Conservation (phyloP, 495 filamentous ascomycete genomes). For the Xylaria grammica region DNA sequence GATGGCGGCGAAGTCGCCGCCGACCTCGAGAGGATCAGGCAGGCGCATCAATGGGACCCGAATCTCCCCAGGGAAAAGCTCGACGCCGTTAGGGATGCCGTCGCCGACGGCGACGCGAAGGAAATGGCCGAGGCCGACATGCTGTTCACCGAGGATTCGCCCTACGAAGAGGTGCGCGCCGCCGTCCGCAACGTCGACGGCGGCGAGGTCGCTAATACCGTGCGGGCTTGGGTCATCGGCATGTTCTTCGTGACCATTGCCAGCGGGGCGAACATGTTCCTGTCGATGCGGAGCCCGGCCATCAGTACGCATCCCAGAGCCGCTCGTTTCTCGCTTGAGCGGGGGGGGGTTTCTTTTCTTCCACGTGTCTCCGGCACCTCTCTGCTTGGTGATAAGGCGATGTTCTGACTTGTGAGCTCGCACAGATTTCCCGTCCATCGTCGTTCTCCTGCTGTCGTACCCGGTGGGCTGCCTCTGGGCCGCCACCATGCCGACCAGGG, state of each 20-base stretch:
- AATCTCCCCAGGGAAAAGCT: conserved; percentile 41
- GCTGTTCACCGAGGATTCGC: conserved; percentile 38
- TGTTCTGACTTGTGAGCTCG: neutral
- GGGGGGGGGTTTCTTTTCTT: neutral
- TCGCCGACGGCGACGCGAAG: conserved; percentile 42
- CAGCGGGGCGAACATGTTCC: conserved; percentile 63
- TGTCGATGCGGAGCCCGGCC: conserved; percentile 56
- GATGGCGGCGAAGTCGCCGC: conserved; percentile 30
- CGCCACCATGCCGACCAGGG: conserved; percentile 54
- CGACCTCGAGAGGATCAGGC: conserved; percentile 35
- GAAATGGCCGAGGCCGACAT: conserved; percentile 38
- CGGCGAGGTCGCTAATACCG: conserved; percentile 61
- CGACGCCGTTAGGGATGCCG: conserved; percentile 42
- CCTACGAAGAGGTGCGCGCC: conserved; percentile 56
- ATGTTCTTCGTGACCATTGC: conserved; percentile 61
- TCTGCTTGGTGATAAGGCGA: no score
- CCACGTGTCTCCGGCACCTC: neutral
- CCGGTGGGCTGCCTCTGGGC: conserved; percentile 63
- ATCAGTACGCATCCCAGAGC: conserved; percentile 40
- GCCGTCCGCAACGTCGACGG: conserved; percentile 61
- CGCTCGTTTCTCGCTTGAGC: conserved; percentile 9
- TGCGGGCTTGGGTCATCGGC: conserved; percentile 67
- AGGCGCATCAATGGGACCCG: conserved; percentile 41
- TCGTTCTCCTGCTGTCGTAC: conserved; percentile 63
- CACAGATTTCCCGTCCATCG: conserved; percentile 57